Percentiles rank a stretch among this genome's conserved stretches.
phyloP scores from a whole-genome alignment of 192 early-diverging fungal genomes.

The Gaertneriomyces semiglobifer region DNA sequence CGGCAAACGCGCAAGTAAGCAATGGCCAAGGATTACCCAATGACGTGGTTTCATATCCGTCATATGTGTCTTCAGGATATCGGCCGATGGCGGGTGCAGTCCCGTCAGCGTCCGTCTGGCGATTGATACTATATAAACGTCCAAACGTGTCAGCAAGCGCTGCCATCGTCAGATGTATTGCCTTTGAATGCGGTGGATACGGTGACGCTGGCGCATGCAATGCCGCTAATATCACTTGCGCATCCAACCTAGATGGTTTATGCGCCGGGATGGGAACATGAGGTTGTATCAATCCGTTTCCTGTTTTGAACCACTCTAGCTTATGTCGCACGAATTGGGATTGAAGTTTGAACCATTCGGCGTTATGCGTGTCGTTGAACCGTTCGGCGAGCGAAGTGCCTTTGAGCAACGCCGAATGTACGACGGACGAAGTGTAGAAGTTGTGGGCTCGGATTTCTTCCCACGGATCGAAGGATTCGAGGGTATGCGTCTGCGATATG shows the following conservation, averaged over 20 bases:
- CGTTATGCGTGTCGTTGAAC: constrained; percentile 34
- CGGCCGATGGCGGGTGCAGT: constrained; percentile 63
- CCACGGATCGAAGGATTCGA: constrained; percentile 63
- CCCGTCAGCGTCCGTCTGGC: not conserved
- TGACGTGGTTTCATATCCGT: constrained; percentile 45
- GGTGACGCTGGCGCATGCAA: constrained; percentile 22
- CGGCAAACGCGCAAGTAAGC: constrained; percentile 55
- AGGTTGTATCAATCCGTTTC: constrained; percentile 29
- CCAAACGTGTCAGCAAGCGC: constrained; percentile 26
- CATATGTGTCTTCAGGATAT: constrained; percentile 75
- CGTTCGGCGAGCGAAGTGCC: constrained; percentile 53
- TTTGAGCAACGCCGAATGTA: constrained; percentile 52
- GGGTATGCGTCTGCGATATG: constrained; percentile 46
- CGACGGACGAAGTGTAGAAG: constrained; percentile 67
- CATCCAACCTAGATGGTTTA: constrained; percentile 58
- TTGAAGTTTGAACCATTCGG: constrained; percentile 32
- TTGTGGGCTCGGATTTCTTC: constrained; percentile 70
- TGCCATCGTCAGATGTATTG: constrained; percentile 9
- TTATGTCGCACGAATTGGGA: constrained; percentile 33
- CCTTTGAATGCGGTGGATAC: not conserved
- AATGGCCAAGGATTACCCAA: constrained; percentile 78
- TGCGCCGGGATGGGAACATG: constrained; percentile 37
- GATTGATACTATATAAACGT: constrained; percentile 52
- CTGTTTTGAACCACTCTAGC: constrained; percentile 45
- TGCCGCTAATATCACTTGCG: constrained; percentile 57